These are phyloP conservation scores for Tolypocladium inflatum DNA, from an alignment of 2,329 filamentous ascomycete species.

Conservation along the genomic window DNA sequence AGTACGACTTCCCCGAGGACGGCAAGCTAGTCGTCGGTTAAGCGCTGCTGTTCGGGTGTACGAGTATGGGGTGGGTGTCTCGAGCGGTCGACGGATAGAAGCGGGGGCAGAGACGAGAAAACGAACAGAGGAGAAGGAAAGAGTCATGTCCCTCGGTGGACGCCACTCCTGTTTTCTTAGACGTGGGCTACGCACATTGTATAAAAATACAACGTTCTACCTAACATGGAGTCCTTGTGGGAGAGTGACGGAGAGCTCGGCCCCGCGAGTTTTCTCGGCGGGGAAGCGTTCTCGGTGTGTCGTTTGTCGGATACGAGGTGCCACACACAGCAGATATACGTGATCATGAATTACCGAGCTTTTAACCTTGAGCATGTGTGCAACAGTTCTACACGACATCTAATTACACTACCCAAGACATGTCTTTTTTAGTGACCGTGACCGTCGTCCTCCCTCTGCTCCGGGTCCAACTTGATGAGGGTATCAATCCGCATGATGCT, in stretches of 20 bases:
- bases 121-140: constrained; percentile 3
- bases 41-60: constrained; percentile 15
- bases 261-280: no score
- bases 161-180: constrained; percentile 22
- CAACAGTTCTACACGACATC: neutral
- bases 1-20: constrained; percentile 89
- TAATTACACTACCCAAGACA: neutral
- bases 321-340: neutral
- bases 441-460: constrained; percentile 70
- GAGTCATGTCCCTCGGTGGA: constrained; percentile 10
- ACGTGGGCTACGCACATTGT: constrained; percentile 25
- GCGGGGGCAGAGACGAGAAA: constrained; percentile 6
- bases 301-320: neutral
- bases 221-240: neutral
- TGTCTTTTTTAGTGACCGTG: constrained; percentile 58
- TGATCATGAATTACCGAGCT: neutral
- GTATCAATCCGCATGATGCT: constrained; percentile 99
- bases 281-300: neutral
- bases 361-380: neutral
- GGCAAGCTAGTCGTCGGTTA: constrained; percentile 90
- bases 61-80: constrained; percentile 6
- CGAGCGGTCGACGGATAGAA: constrained; percentile 7
- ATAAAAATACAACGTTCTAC: constrained; percentile 27
- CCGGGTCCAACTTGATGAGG: constrained; percentile 93
- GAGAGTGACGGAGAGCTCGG: neutral